Base-by-base conservation (phyloP, 2,329 filamentous ascomycete genomes). In the Colletotrichum sp. region DNA sequence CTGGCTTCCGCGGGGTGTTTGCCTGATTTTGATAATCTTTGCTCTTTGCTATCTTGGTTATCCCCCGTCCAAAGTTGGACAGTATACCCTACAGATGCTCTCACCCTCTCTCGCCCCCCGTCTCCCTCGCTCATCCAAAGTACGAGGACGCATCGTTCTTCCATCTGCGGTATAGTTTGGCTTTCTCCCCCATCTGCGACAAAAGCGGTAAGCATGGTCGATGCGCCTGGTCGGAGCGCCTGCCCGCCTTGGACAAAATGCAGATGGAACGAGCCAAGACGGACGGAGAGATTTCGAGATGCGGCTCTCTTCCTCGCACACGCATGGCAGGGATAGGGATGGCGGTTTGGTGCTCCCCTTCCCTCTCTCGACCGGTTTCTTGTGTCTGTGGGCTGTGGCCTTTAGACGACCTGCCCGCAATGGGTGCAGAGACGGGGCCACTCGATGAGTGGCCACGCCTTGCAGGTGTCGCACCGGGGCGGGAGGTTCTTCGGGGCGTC, bases 351-450 rank as follows among this genome's bases (percentile, higher is more conserved):
- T 39, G 4, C 36, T 18, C 12, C 15, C 7, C 34, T 66, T 22
- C 25, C 32, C n/a, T 36, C 32, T 3, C 2, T 61, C 58, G 9
- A 0, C 34, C 36, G 39, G 18, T 48, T 48, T 48, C 39, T 48
- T 48, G 39, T n/a, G 39, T 48, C 39, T 0, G 18, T 12, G 18
- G 3, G 18, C 18, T 25, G 15, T 64, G 18, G 18, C 15, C 8
- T 25, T 39, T 25, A 72, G 16, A 56, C 64, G 48, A 69, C 70
- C 9, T 28, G 65, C 10, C 64, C 70, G 28, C 65, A 76, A 28
- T 43, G 32, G n/a, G 64, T 15, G 58, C 64, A 76, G 62, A 48
- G 56, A 6, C 64, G 70, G 43, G 70, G 64, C 56, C 73, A 75
- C 39, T 64, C 73, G 62, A 71, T 10, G 71, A 65, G 12, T 56